These are phyloP conservation scores for Gaeumannomyces tritici DNA, from an alignment of 2,329 filamentous ascomycete genomes.

Conservation along the genomic window DNA sequence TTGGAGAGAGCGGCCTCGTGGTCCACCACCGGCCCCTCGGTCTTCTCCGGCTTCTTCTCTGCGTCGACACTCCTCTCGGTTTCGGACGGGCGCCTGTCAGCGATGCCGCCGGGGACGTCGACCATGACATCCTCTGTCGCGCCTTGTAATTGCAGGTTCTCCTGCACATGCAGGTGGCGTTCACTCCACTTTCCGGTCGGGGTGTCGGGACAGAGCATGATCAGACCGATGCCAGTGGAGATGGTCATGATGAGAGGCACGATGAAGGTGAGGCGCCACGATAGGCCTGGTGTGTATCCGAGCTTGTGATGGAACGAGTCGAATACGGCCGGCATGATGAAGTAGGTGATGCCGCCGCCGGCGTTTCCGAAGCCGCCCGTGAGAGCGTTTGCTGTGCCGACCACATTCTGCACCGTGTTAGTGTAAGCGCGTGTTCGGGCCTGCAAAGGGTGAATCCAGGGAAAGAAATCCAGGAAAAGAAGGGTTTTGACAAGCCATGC, in stretches of 20 bases:
- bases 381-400: conserved; percentile 80
- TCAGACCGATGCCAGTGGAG: conserved; percentile 53
- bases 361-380: conserved; percentile 80
- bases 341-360: conserved; percentile 86
- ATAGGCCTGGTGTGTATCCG: conserved; percentile 53
- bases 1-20: conserved; percentile 37
- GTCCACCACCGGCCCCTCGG: conserved; percentile 15
- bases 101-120: conserved; percentile 38
- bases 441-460: too few species aligned
- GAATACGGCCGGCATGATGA: conserved; percentile 85
- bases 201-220: conserved; percentile 70
- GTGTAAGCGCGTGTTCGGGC: too few species aligned
- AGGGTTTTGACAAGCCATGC: too few species aligned
- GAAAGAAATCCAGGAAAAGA: too few species aligned
- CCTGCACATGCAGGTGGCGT: conserved; percentile 47
- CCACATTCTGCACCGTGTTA: conserved; percentile 45
- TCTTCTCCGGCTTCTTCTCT: conserved; percentile 24
- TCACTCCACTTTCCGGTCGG: conserved; percentile 76
- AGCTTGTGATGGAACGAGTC: conserved; percentile 57
- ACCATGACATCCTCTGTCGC: conserved; percentile 29
- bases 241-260: conserved; percentile 73
- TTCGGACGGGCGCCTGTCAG: conserved; percentile 27
- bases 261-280: conserved; percentile 79
- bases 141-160: conserved; percentile 38
- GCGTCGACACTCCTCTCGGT: conserved; percentile 27